Conservation (phyloP, 2,329 filamentous ascomycete species). For the Xylariaceae sp. region DNA sequence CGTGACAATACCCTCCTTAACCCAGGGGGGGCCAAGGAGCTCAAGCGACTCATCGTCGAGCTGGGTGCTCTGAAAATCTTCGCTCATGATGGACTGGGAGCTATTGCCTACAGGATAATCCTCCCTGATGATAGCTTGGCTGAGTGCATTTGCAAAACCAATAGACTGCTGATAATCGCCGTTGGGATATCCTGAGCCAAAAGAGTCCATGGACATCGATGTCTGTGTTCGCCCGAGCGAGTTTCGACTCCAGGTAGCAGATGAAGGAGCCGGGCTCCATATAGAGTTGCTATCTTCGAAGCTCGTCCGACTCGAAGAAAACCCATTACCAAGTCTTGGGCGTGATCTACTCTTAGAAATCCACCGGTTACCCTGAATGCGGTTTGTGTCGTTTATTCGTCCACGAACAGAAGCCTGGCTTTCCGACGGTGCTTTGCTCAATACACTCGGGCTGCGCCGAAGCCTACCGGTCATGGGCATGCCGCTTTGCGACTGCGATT, state of each 20-base stretch:
- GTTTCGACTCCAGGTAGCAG: conserved; percentile 94
- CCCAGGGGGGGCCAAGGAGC: conserved; percentile 91
- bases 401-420: conserved; percentile 65
- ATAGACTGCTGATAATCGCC: conserved; percentile 93
- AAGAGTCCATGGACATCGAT: conserved; percentile 87
- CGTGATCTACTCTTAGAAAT: conserved; percentile 81
- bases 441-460: conserved; percentile 80
- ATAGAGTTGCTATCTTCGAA: conserved; percentile 86
- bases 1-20: conserved; percentile 92
- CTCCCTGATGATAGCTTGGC: conserved; percentile 93
- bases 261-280: conserved; percentile 79
- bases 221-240: conserved; percentile 88
- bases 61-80: conserved; percentile 56
- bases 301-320: conserved; percentile 89
- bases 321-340: conserved; percentile 71
- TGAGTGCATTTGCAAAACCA: conserved; percentile 93
- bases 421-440: conserved; percentile 92
- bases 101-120: conserved; percentile 58
- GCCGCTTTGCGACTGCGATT: conserved; percentile 50
- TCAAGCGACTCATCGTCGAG: conserved; percentile 91
- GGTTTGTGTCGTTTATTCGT: conserved; percentile 57
- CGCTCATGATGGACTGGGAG: conserved; percentile 52
- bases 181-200: conserved; percentile 69
- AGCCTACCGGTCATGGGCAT: conserved; percentile 74
- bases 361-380: conserved; percentile 64